Percentiles rank a stretch among this genome's conserved stretches.
phyloP scores from a whole-genome alignment of 768 basidiomycete species.

The Mycena galericulata region DNA sequence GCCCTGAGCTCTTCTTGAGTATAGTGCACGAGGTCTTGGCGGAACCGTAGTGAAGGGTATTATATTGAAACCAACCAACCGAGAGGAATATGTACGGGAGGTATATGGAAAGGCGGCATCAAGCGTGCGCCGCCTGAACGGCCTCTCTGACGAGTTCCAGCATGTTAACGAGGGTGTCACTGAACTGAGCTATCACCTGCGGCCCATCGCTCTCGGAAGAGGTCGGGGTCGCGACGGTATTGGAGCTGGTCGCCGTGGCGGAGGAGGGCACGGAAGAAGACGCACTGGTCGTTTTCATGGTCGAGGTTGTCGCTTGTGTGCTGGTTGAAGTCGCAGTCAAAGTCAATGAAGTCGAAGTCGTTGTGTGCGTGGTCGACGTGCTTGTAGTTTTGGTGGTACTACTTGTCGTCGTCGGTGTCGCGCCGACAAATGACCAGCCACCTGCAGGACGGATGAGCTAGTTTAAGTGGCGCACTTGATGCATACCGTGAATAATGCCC shows the following conservation, averaged over 20 bases:
- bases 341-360: constrained; percentile 22
- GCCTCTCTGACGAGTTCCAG: constrained; percentile 13
- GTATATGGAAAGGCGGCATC: background rate
- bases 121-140: background rate
- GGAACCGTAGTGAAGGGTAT: constrained; percentile 7
- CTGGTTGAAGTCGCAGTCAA: background rate
- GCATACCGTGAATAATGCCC: constrained; percentile 47
- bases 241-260: constrained; percentile 6
- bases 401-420: constrained; percentile 35
- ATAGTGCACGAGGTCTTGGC: constrained; percentile 43
- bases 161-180: constrained; percentile 13
- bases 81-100: background rate
- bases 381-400: constrained; percentile 36
- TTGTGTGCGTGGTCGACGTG: constrained; percentile 34
- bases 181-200: constrained; percentile 23
- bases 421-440: constrained; percentile 53
- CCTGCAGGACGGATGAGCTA: constrained; percentile 32
- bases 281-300: constrained; percentile 26
- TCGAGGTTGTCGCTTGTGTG: background rate
- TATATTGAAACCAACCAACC: background rate
- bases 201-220: background rate
- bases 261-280: constrained; percentile 4
- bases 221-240: constrained; percentile 15
- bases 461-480: background rate
- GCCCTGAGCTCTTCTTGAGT: constrained; percentile 49